These are phyloP conservation scores for Trichoderma guizhouense DNA, from an alignment of 2,329 filamentous ascomycete genomes.

Conservation along the genomic window DNA sequence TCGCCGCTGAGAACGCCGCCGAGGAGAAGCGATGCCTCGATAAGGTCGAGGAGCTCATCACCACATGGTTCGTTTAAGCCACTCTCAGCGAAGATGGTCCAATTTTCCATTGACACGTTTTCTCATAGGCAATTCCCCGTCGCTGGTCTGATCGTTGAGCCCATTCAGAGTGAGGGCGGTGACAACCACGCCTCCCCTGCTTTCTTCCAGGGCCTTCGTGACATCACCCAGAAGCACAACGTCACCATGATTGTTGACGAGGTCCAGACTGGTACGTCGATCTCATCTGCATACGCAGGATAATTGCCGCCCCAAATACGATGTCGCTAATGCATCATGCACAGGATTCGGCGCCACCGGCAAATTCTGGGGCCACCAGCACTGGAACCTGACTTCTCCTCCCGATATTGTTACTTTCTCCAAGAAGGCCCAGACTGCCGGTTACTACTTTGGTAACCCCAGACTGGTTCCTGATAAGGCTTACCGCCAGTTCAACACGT, in stretches of 20 bases:
- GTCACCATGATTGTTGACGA: slow-evolving; percentile 79
- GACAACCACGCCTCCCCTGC: slow-evolving; percentile 77
- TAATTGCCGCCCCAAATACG: background rate
- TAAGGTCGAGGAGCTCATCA: slow-evolving; percentile 70
- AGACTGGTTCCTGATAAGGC: slow-evolving; percentile 74
- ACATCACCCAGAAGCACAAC: slow-evolving; percentile 65
- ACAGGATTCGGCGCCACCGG: slow-evolving; percentile 69
- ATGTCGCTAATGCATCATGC: background rate
- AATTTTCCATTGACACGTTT: background rate
- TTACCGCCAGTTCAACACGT: slow-evolving; percentile 81
- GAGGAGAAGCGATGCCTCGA: slow-evolving; percentile 71
- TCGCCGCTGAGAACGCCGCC: slow-evolving; percentile 64
- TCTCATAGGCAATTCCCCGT: slow-evolving; percentile 58
- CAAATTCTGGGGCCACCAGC: slow-evolving; percentile 84
- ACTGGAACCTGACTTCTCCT: slow-evolving; percentile 69
- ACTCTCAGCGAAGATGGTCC: background rate
- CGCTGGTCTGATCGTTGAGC: slow-evolving; percentile 72
- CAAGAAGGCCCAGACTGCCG: slow-evolving; percentile 82
- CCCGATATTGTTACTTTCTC: slow-evolving; percentile 87
- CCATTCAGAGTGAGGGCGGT: slow-evolving; percentile 78
- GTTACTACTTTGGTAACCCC: slow-evolving; percentile 78
- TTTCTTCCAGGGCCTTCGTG: slow-evolving; percentile 74
- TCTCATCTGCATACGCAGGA: background rate
- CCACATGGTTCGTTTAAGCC: slow-evolving; percentile 40
- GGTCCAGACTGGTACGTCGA: slow-evolving; percentile 59